phyloP scores from a whole-genome alignment of 805 yeast genomes.

The Hanseniaspora valbyensis region DNA sequence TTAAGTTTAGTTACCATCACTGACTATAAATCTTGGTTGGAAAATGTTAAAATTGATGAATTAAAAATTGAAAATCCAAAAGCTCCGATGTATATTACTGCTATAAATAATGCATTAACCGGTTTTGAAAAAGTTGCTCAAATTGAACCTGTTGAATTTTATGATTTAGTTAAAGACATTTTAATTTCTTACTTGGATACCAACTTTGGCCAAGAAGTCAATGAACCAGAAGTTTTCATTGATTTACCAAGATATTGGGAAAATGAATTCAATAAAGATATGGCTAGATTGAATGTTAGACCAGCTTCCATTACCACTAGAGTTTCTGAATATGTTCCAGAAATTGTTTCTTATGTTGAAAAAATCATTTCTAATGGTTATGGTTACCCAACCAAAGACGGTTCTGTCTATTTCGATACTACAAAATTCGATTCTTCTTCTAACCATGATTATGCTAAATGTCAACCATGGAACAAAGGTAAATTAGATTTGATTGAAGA shows the following conservation, averaged over 20 bases:
- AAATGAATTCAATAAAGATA: slow-evolving; percentile 68
- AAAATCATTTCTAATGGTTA: slow-evolving; percentile 67
- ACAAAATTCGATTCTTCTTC: slow-evolving; percentile 59
- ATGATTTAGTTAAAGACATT: slow-evolving; percentile 52
- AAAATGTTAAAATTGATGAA: slow-evolving; percentile 38
- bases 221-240: slow-evolving; percentile 74
- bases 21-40: slow-evolving; percentile 44
- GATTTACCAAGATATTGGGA: slow-evolving; percentile 87
- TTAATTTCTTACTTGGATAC: slow-evolving; percentile 62
- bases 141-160: slow-evolving; percentile 34
- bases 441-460: slow-evolving; percentile 79
- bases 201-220: slow-evolving; percentile 61
- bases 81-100: slow-evolving; percentile 69
- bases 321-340: slow-evolving; percentile 92
- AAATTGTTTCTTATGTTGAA: slow-evolving; percentile 69
- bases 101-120: slow-evolving; percentile 46
- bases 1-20: slow-evolving; percentile 24
- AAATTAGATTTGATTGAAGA: slow-evolving; percentile 74
- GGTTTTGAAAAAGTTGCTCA: slow-evolving; percentile 20
- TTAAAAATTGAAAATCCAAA: slow-evolving; percentile 60
- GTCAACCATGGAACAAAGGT: slow-evolving; percentile 97
- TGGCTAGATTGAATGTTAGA: slow-evolving; percentile 72
- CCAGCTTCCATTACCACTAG: slow-evolving; percentile 82
- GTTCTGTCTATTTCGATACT: slow-evolving; percentile 94
- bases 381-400: slow-evolving; percentile 75